A percentile compares a stretch with the other conserved stretches of the same genome.
phyloP scores from a whole-genome alignment of 2,329 filamentous ascomycete species.

The Fragosphaeria purpurea region DNA sequence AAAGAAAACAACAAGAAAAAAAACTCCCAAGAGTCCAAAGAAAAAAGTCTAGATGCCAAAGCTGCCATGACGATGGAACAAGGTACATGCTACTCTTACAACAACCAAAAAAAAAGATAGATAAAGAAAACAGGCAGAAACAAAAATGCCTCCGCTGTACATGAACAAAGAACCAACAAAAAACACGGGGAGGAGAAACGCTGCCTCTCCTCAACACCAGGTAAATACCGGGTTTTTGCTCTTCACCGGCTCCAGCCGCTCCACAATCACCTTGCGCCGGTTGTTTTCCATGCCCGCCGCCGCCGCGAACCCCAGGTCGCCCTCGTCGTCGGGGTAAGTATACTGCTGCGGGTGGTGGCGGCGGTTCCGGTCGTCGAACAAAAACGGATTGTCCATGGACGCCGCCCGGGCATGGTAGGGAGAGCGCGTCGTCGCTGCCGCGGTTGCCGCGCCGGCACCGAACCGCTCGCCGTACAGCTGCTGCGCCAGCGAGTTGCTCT shows the following conservation, averaged over 20 bases:
- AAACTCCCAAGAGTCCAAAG: not conserved
- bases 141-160: not conserved
- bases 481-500: conserved; percentile 41
- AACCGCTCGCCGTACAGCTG: conserved; percentile 34
- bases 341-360: conserved; percentile 56
- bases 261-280: conserved; percentile 89
- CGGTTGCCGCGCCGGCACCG: not conserved
- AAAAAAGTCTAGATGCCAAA: not conserved
- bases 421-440: not conserved
- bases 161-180: not conserved
- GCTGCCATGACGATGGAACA: not conserved
- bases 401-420: conserved; percentile 9
- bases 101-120: not conserved
- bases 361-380: conserved; percentile 65
- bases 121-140: not conserved
- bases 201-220: conserved; percentile 59
- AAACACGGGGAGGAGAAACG: too few relatives aligned
- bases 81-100: not conserved
- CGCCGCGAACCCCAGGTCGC: conserved; percentile 87
- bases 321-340: conserved; percentile 70
- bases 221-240: conserved; percentile 92
- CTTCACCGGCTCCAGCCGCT: conserved; percentile 91
- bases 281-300: conserved; percentile 90
- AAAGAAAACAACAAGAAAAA: not conserved
- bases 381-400: conserved; percentile 12